Base-by-base conservation (phyloP, 768 basidiomycete species). In the Hygrophoropsis aurantiaca region DNA sequence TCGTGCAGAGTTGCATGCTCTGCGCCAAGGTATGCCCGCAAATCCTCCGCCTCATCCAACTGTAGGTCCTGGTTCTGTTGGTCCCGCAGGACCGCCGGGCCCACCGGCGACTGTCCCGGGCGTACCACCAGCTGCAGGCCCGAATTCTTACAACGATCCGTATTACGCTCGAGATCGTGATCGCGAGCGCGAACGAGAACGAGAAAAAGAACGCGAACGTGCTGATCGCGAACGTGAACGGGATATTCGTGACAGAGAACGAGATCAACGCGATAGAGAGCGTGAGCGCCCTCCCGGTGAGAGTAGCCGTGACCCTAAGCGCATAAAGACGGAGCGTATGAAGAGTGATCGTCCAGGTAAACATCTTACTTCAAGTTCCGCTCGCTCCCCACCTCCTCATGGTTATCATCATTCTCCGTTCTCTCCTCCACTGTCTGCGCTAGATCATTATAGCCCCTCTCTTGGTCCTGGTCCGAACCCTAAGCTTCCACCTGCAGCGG, bases 1-100 rank as follows among this genome's bases (percentile, higher is more conserved):
- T 11, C 78, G 91, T 20, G 70, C 78, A 3, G 88, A 92, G 60
- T 71, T 88, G 26, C 76, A 85, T 47, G 68, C 76, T 2, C 60
- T 73, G 19, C 77, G 81, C 8, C 72, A 72, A 50, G 68, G 67
- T 38, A 49, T 58, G 24, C 58, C 71, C 11, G 53, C 68, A 45
- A 59, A 61, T 43, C 66, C 62, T 11, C 65, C 72, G 27, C 60
- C 74, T 35, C 68, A 68, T 46, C 58, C 61, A 33, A 48, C 59
- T 5, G 67, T 65, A 23, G 68, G 62, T 32, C 67, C 63, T 24
- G 64, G 64, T 26, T 66, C 64, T 18, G 57, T 62, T 3, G 66
- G 62, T 43, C 65, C 67, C 44, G 62, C 68, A 32, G 59, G 60
- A 51, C 67, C 64, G 5, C 61, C 67, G 44, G 57, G 59, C 26